Percentiles rank a stretch among this genome's conserved stretches.
Evolutionary conservation across 176 grass and related monocot genomes (phyloP).

Genomic region (Areca catechu): DNA sequence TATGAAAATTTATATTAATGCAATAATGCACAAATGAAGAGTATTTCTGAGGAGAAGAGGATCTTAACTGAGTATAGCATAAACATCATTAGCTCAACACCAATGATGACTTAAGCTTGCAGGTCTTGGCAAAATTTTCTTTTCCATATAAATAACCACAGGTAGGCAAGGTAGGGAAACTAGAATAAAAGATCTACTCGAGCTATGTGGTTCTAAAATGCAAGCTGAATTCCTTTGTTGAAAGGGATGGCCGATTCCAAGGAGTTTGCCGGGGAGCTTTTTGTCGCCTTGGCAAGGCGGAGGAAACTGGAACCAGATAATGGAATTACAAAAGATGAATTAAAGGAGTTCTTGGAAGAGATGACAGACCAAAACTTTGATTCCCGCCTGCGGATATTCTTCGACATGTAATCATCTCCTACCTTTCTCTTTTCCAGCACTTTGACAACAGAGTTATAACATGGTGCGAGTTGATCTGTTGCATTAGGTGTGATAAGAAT

Average conservation of each 20-base stretch:
- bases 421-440: background rate
- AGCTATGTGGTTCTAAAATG: constrained; percentile 1
- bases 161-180: too few species aligned
- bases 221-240: background rate
- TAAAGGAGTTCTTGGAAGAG: constrained; percentile 93
- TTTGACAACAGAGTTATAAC: background rate
- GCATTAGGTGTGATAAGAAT: constrained; percentile 85
- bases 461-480: background rate
- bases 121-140: too few species aligned
- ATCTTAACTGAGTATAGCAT: too few species aligned
- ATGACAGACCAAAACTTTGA: constrained; percentile 98
- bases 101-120: too few species aligned
- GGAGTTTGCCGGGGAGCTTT: constrained; percentile 86
- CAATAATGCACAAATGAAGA: too few species aligned
- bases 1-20: too few species aligned
- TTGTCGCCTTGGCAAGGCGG: constrained; percentile 62
- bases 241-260: constrained; percentile 90
- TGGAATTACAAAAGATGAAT: constrained; percentile 70
- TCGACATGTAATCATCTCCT: constrained; percentile 68
- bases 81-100: too few species aligned
- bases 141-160: background rate
- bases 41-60: too few species aligned
- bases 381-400: constrained; percentile 86
- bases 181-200: background rate
- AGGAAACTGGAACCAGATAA: constrained; percentile 41